Conservation (phyloP, 352 stramenopile genomes). For the Globisporangium sylvaticum region DNA sequence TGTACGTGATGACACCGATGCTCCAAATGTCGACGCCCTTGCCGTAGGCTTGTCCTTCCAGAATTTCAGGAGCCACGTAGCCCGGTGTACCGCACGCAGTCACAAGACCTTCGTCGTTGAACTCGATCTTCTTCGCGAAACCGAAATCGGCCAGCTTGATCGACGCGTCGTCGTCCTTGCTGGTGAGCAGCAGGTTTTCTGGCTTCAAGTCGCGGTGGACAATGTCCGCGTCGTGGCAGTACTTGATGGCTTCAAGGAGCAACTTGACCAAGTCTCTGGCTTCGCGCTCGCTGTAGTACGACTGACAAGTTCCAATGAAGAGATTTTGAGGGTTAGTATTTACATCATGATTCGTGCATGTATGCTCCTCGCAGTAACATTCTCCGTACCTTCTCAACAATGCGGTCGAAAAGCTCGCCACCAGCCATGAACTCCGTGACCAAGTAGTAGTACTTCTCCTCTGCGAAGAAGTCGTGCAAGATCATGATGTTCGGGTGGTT, state of each 20-base stretch:
- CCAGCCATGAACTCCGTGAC: slow-evolving; percentile 97
- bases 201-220: slow-evolving; percentile 84
- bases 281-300: slow-evolving; percentile 89
- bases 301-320: slow-evolving; percentile 28
- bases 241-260: slow-evolving; percentile 85
- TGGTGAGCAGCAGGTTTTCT: slow-evolving; percentile 79
- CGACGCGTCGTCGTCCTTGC: slow-evolving; percentile 76
- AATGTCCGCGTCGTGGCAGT: slow-evolving; percentile 84
- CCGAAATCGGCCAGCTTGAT: slow-evolving; percentile 88
- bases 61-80: slow-evolving; percentile 83
- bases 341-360: not conserved
- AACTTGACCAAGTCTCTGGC: slow-evolving; percentile 82
- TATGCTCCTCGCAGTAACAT: not conserved
- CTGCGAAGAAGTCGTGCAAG: slow-evolving; percentile 91
- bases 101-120: slow-evolving; percentile 61
- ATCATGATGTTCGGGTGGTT: slow-evolving; percentile 93
- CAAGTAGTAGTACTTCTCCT: slow-evolving; percentile 95
- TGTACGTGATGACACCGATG: slow-evolving; percentile 90
- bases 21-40: slow-evolving; percentile 88
- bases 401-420: slow-evolving; percentile 85
- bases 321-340: not conserved
- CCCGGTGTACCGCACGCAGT: slow-evolving; percentile 80
- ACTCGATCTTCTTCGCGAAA: slow-evolving; percentile 82
- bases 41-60: slow-evolving; percentile 73
- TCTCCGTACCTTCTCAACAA: slow-evolving; percentile 75